Percentiles rank a stretch among this genome's conserved stretches.
These are phyloP conservation scores for Sophora flavescens DNA, from an alignment of 306 rosid species.

Conservation along the genomic window DNA sequence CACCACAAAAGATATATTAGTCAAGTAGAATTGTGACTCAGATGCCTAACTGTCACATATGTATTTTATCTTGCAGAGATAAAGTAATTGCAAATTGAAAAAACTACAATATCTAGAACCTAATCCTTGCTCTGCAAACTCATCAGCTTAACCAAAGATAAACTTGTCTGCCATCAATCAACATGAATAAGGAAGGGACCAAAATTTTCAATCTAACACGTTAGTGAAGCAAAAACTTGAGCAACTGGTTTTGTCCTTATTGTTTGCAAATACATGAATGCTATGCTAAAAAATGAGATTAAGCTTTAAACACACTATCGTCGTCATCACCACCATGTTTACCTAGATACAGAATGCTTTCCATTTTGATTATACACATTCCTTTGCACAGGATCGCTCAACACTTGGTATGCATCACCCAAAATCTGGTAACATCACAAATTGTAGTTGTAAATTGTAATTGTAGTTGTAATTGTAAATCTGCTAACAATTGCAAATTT, in stretches of 20 bases:
- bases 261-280: neutral
- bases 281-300: neutral
- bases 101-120: neutral
- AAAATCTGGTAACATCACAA: constrained; percentile 57
- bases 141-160: neutral
- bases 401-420: constrained; percentile 93
- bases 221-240: neutral
- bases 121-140: neutral
- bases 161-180: neutral
- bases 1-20: no score
- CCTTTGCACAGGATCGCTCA: constrained; percentile 85
- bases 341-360: constrained; percentile 79
- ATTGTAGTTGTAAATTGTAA: no score
- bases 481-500: no score
- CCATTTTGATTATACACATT: constrained; percentile 86
- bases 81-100: neutral
- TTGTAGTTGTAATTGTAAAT: no score
- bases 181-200: neutral
- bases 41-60: neutral
- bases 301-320: neutral
- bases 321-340: neutral
- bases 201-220: neutral
- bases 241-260: neutral
- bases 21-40: neutral
- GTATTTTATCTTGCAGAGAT: neutral